Percentiles rank a stretch among this genome's conserved stretches.
phyloP scores from a whole-genome alignment of 208 protist species.

The Trypanosoma mega region DNA sequence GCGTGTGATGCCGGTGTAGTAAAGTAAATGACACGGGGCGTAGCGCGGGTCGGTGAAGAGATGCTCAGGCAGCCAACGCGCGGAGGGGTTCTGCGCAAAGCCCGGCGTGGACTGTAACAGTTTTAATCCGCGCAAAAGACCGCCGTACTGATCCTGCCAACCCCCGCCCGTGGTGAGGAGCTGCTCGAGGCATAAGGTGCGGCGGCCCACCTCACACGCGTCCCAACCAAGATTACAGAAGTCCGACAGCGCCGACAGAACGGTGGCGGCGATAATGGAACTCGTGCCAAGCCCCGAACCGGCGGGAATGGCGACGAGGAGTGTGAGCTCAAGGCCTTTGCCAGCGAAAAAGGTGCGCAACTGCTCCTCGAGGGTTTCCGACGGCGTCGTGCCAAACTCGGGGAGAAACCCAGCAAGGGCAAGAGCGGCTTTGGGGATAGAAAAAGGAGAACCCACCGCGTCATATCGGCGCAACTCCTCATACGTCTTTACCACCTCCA shows the following conservation, averaged over 20 bases:
- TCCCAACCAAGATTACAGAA: conserved; percentile 48
- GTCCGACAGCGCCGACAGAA: conserved; percentile 40
- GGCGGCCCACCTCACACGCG: conserved; percentile 38
- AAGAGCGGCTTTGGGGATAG: conserved; percentile 64
- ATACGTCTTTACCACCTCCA: conserved; percentile 27
- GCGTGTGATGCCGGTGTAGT: conserved; percentile 63
- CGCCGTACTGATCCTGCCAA: conserved; percentile 73
- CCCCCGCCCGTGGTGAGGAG: conserved; percentile 66
- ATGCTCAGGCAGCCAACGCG: conserved; percentile 42
- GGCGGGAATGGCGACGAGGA: conserved; percentile 48
- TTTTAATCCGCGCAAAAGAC: conserved; percentile 51
- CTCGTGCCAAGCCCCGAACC: conserved; percentile 72
- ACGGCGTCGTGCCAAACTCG: conserved; percentile 26
- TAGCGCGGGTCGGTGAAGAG: conserved; percentile 34
- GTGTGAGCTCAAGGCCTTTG: conserved; percentile 50
- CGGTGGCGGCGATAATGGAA: conserved; percentile 53
- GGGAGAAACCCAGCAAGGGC: conserved; percentile 53
- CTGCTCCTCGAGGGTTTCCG: conserved; percentile 37
- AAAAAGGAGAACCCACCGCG: conserved; percentile 40
- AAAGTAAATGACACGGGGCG: conserved; percentile 45
- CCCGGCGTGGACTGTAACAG: conserved; percentile 34
- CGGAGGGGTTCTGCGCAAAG: conserved; percentile 32
- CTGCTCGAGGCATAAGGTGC: conserved; percentile 62
- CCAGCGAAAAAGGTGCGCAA: conserved; percentile 32
- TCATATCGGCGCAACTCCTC: conserved; percentile 46